Evolutionary conservation across 176 grass and related monocot genomes (phyloP).

Genomic region (Raddia distichophylla): DNA sequence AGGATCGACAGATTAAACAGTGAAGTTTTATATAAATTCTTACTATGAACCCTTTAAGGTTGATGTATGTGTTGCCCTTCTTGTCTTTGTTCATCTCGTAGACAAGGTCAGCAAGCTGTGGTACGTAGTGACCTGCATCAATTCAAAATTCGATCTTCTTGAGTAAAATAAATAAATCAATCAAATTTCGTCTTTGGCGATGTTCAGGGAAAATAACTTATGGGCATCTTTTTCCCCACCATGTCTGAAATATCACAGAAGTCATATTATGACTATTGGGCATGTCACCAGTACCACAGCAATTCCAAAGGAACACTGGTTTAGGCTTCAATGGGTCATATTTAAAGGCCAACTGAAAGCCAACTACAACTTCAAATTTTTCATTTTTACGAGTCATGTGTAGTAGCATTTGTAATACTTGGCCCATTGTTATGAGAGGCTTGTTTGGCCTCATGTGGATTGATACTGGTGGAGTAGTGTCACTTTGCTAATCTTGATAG

Average conservation of each 20-base stretch:
- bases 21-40: constrained; percentile 42
- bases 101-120: constrained; percentile 83
- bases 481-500: no score
- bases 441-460: no score
- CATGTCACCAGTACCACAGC: neutral
- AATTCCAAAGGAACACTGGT: neutral
- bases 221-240: neutral
- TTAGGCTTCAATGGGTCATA: neutral
- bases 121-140: constrained; percentile 82
- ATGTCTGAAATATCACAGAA: neutral
- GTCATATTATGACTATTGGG: constrained; percentile 4
- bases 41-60: constrained; percentile 91
- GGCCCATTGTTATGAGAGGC: no score
- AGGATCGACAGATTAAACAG: neutral
- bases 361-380: no score
- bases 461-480: no score
- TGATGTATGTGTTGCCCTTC: constrained; percentile 54
- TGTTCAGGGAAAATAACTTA: constrained; percentile 19
- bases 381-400: no score
- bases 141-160: constrained; percentile 17
- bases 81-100: constrained; percentile 70
- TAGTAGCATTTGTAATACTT: no score
- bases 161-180: no score
- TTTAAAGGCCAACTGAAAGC: no score
- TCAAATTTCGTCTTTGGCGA: no score